phyloP scores from a whole-genome alignment of 1,139 yeast species.

The Blastobotrys petasosporus region DNA sequence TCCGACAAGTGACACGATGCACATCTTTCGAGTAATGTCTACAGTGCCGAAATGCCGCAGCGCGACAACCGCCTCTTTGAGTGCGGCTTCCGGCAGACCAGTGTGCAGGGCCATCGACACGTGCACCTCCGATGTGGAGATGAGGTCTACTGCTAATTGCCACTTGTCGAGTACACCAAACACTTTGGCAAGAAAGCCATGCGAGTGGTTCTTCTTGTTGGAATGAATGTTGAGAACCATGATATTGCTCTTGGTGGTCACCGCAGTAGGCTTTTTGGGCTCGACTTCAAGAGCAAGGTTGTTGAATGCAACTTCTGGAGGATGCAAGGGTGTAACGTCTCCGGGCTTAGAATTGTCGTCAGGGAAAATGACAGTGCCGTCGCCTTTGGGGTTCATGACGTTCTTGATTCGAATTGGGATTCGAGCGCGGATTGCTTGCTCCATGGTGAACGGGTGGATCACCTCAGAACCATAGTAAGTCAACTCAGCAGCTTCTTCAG shows the following conservation, averaged over 20 bases:
- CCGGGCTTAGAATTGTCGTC: conserved; percentile 85
- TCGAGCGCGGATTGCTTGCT: conserved; percentile 91
- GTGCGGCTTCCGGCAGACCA: conserved; percentile 53
- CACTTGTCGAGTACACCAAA: conserved; percentile 81
- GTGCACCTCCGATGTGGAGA: conserved; percentile 95
- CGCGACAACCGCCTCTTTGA: conserved; percentile 64
- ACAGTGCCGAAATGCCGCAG: conserved; percentile 78
- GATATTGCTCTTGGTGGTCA: conserved; percentile 88
- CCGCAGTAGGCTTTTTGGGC: conserved; percentile 88
- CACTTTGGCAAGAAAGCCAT: conserved; percentile 89
- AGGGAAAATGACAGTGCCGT: conserved; percentile 90
- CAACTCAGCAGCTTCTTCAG: conserved; percentile 97
- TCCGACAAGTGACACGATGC: conserved; percentile 91
- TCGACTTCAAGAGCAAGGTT: conserved; percentile 18
- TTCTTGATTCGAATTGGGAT: conserved; percentile 95
- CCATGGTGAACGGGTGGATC: conserved; percentile 98
- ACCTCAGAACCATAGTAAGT: conserved; percentile 97
- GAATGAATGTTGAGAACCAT: conserved; percentile 91
- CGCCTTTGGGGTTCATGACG: conserved; percentile 85
- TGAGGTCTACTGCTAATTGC: conserved; percentile 86
- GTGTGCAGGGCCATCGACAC: conserved; percentile 96
- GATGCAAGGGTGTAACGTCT: conserved; percentile 89
- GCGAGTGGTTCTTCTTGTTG: conserved; percentile 85
- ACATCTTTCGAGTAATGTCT: conserved; percentile 79
- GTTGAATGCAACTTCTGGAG: conserved; percentile 57